Conservation (phyloP, 257 asterid species). For the Salvia rosmarinus region DNA sequence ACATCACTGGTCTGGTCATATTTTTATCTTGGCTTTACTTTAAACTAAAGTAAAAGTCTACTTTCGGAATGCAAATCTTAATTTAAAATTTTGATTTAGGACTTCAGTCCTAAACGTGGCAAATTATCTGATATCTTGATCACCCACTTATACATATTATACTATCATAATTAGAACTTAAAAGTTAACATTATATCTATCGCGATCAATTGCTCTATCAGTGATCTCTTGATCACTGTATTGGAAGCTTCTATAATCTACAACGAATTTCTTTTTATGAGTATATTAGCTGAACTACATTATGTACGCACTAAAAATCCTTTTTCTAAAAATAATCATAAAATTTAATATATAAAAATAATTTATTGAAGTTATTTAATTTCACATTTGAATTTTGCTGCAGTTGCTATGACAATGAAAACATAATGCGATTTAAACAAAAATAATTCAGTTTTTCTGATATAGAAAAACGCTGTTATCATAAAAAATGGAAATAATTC, state of each 20-base stretch:
- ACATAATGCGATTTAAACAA: no score
- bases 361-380: no score
- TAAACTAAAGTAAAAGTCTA: conserved; percentile 30
- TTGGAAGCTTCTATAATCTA: not conserved
- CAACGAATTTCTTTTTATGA: not conserved
- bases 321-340: no score
- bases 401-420: no score
- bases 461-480: no score
- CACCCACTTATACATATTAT: not conserved
- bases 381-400: no score
- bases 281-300: not conserved
- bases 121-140: not conserved
- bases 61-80: conserved; percentile 28
- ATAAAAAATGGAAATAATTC: no score
- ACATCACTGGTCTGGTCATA: not conserved
- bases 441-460: no score
- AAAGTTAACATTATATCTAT: not conserved
- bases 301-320: no score
- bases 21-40: conserved; percentile 5
- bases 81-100: not conserved
- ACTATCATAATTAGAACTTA: no score
- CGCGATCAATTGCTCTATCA: not conserved
- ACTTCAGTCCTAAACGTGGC: conserved; percentile 21
- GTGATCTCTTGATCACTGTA: not conserved
- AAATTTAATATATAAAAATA: no score